A percentile compares a stretch with the other conserved stretches of the same genome.
Evolutionary conservation across 2,329 filamentous ascomycete species (phyloP).

Genomic region (Calonectria fujianensis): DNA sequence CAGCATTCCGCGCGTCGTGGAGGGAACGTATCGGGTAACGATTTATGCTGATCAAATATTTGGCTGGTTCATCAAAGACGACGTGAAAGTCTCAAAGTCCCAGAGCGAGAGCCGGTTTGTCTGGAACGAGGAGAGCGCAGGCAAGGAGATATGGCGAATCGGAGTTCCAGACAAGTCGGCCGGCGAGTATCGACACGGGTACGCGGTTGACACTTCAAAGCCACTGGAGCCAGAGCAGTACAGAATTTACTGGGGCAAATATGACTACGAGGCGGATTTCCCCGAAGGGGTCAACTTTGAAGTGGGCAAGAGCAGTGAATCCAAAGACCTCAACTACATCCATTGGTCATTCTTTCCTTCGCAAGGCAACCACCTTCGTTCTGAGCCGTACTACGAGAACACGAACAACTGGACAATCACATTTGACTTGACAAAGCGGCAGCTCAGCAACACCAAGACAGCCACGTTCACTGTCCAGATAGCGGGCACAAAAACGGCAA

Average conservation of each 20-base stretch:
- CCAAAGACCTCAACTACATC: conserved; percentile 76
- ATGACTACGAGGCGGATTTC: conserved; percentile 77
- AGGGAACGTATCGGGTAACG: conserved; percentile 77
- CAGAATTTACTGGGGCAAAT: conserved; percentile 76
- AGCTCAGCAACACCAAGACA: conserved; percentile 63
- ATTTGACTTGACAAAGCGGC: conserved; percentile 67
- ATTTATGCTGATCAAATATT: conserved; percentile 78
- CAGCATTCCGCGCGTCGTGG: conserved; percentile 72
- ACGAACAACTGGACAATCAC: conserved; percentile 77
- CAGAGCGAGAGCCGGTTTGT: conserved; percentile 59
- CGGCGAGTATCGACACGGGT: conserved; percentile 77
- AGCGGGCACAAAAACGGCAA: conserved; percentile 76
- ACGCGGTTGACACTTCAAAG: conserved; percentile 67
- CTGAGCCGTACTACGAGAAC: conserved; percentile 64
- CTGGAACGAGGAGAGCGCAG: conserved; percentile 74
- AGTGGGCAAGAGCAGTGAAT: conserved; percentile 70
- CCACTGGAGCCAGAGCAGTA: conserved; percentile 74
- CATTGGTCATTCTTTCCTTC: conserved; percentile 80
- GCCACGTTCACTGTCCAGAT: conserved; percentile 79
- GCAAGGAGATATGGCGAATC: conserved; percentile 78
- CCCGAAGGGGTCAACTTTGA: conserved; percentile 75
- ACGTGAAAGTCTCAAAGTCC: conserved; percentile 64
- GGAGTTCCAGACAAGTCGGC: conserved; percentile 77
- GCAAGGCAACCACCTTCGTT: conserved; percentile 67
- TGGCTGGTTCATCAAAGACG: conserved; percentile 74